Conservation (phyloP, 208 protist species). For the Crithidia acanthocephali region DNA sequence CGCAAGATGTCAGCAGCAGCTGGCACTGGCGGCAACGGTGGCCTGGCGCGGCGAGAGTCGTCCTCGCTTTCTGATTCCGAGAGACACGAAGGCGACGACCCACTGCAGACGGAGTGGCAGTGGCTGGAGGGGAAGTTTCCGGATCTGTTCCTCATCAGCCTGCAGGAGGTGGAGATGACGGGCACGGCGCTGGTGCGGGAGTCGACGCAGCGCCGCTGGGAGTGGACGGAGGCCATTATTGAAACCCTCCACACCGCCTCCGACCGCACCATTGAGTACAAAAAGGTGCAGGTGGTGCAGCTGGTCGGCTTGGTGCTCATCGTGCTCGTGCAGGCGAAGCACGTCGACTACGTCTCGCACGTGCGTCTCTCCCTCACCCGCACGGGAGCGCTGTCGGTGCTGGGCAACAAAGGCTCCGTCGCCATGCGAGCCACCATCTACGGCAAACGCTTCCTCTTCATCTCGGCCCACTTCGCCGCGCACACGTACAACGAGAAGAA, state of each 20-base stretch:
- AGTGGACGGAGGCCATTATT: conserved; percentile 75
- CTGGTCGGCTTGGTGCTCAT: conserved; percentile 83
- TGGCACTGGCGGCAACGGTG: background rate
- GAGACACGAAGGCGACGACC: background rate
- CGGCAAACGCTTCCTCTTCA: conserved; percentile 89
- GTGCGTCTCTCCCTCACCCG: conserved; percentile 74
- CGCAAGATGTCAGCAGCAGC: conserved; percentile 17
- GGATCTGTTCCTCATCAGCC: conserved; percentile 75
- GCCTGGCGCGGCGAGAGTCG: background rate
- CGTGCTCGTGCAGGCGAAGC: conserved; percentile 56
- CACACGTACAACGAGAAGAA: conserved; percentile 86
- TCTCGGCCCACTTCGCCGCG: conserved; percentile 91
- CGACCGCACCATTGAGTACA: conserved; percentile 52
- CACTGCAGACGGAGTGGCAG: conserved; percentile 23
- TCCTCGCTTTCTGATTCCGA: background rate
- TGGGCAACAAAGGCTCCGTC: conserved; percentile 94
- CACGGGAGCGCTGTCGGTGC: conserved; percentile 70
- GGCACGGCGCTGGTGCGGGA: conserved; percentile 75
- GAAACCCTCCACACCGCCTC: conserved; percentile 49
- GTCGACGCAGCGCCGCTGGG: conserved; percentile 54
- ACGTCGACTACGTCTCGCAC: conserved; percentile 71
- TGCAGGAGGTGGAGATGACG: conserved; percentile 91
- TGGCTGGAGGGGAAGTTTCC: conserved; percentile 54
- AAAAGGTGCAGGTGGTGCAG: conserved; percentile 70
- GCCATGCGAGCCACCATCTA: conserved; percentile 85